Conservation (phyloP, 805 yeast species). For the Ogataea methanolica region DNA sequence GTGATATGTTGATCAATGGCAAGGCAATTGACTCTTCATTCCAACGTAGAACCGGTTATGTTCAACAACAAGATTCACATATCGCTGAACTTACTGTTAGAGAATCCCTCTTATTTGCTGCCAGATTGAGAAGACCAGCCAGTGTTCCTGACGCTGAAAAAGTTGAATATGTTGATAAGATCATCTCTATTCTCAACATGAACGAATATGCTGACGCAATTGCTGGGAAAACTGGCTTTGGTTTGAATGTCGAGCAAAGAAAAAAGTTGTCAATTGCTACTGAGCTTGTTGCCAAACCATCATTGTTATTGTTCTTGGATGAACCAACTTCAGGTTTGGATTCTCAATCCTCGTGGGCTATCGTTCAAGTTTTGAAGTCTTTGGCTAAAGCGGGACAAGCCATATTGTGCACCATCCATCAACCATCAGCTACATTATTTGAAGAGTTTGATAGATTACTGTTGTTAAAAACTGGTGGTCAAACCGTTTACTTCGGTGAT, state of each 20-base stretch:
- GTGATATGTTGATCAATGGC: neutral
- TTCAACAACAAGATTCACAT: conserved; percentile 50
- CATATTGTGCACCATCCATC: conserved; percentile 51
- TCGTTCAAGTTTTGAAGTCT: conserved; percentile 39
- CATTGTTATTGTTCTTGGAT: conserved; percentile 39
- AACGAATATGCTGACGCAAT: conserved; percentile 44
- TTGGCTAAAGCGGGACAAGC: conserved; percentile 45
- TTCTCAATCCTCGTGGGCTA: conserved; percentile 49
- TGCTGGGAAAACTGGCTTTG: conserved; percentile 34
- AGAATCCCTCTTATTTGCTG: conserved; percentile 35
- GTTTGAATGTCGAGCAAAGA: conserved; percentile 40
- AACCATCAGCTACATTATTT: conserved; percentile 47
- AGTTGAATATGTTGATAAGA: conserved; percentile 36
- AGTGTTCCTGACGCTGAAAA: conserved; percentile 36
- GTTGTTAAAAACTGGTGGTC: conserved; percentile 46
- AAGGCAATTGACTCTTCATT: neutral
- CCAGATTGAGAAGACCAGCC: conserved; percentile 27
- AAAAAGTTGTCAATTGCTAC: conserved; percentile 42
- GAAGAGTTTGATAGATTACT: conserved; percentile 44
- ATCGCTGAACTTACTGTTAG: conserved; percentile 41
- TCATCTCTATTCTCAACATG: conserved; percentile 37
- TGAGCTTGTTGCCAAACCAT: conserved; percentile 44
- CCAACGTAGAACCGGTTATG: conserved; percentile 41
- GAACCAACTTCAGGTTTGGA: conserved; percentile 51
- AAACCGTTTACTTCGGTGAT: conserved; percentile 40